Base-by-base conservation (phyloP, 305 asterid genomes). In the Striga hermonthica region DNA sequence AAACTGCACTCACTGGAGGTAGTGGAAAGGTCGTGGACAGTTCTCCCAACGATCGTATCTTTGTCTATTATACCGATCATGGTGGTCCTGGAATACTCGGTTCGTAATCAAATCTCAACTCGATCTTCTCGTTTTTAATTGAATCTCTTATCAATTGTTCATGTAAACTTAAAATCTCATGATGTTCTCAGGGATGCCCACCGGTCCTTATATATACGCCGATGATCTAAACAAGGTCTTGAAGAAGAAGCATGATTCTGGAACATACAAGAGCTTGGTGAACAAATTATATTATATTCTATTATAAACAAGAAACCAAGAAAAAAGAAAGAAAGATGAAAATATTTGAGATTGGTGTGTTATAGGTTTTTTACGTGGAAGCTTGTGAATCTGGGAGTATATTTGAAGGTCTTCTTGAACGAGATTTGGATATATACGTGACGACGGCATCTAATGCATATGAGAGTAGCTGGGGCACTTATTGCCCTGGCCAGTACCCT, bases 51-150 rank as follows among this genome's bases (percentile, higher is more conserved):
- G 99, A 94, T 80, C 95, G 81, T 55, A 85, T 94, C 61, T 90
- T 94, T 74, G 45, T 94, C 50, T 94, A 78, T 71, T 94, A 90
- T 69, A 65, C 95, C 4, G 99, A 94, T 77, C 99, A 90, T 57
- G 99, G 99, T n/a, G 96, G 95, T 55, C 90, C 97, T 68, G 99
- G 97, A 34, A 82, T 90, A 16, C 90, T 94, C 43, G 99, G 99
- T 93, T 15, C 69, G 95, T 78, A 31, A 35, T 22, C 31, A 22
- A 22, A 22, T 22, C 31, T 22, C 31, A 2, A 22, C 31, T 22
- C n/a, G n/a, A n/a, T n/a, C 31, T 22, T 22, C 31, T 22, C 31
- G 2, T 22, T 22, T 22, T 22, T 22, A 22, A 22, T 22, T 2
- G 2, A 22, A 22, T 28, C 28, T 55, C 22, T 13, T 28, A 58